A percentile compares a stretch with the other conserved stretches of the same genome.
phyloP scores from a whole-genome alignment of 179 eudicot genomes.

The Beta macrorhiza region DNA sequence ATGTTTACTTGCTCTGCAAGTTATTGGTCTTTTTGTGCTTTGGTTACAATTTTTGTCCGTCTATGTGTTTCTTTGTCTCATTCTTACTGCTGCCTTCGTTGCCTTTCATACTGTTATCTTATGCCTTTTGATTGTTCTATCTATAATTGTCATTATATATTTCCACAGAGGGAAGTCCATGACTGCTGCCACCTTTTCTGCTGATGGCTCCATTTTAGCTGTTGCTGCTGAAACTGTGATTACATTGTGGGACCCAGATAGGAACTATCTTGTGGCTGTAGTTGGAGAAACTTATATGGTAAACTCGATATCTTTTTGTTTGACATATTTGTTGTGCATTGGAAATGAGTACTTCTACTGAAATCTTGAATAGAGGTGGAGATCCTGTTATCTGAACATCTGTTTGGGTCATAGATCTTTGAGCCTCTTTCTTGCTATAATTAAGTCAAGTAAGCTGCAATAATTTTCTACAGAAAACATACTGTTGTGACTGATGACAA shows the following conservation, averaged over 20 bases:
- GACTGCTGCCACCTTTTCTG: conserved; percentile 85
- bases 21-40: background rate
- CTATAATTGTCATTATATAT: background rate
- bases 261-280: conserved; percentile 77
- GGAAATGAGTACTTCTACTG: background rate
- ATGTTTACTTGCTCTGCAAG: background rate
- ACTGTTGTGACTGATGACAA: background rate
- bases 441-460: background rate
- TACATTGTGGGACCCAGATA: conserved; percentile 89
- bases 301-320: conserved; percentile 9
- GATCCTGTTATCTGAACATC: background rate
- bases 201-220: conserved; percentile 88
- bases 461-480: background rate
- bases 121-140: background rate
- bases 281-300: conserved; percentile 72
- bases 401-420: background rate
- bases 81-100: background rate
- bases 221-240: conserved; percentile 89
- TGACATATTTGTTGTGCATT: background rate
- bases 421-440: background rate
- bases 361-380: too few relatives aligned
- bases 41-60: background rate
- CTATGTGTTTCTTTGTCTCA: background rate
- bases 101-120: background rate
- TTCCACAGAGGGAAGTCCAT: conserved; percentile 68